These are phyloP conservation scores for Tremella yokohamensis DNA, from an alignment of 768 basidiomycete genomes.

Conservation along the genomic window DNA sequence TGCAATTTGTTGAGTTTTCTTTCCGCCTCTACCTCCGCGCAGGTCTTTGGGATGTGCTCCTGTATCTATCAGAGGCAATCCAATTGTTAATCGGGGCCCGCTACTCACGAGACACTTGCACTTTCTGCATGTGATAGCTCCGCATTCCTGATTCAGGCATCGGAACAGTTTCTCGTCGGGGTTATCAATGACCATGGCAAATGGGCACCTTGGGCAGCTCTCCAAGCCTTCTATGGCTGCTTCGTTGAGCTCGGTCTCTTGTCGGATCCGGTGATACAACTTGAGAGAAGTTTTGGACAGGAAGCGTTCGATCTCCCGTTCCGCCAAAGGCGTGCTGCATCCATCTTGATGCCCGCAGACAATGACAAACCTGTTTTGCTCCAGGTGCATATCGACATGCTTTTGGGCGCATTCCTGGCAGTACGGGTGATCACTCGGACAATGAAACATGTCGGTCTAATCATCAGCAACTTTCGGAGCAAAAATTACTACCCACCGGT, in stretches of 20 bases:
- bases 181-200: constrained; percentile 72
- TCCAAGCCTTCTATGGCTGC: constrained; percentile 77
- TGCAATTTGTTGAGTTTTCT: constrained; percentile 70
- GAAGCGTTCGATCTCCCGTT: constrained; percentile 66
- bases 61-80: constrained; percentile 8
- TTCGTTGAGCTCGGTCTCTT: constrained; percentile 71
- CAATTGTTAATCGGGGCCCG: neutral
- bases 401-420: constrained; percentile 67
- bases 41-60: constrained; percentile 52
- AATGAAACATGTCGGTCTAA: constrained; percentile 81
- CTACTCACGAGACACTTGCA: constrained; percentile 68
- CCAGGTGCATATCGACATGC: constrained; percentile 58
- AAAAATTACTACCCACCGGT: constrained; percentile 58
- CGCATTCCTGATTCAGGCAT: constrained; percentile 62
- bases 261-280: constrained; percentile 62
- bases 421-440: constrained; percentile 83
- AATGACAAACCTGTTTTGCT: constrained; percentile 62
- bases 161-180: constrained; percentile 62
- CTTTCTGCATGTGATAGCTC: constrained; percentile 68
- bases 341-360: constrained; percentile 79
- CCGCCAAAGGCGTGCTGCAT: constrained; percentile 65
- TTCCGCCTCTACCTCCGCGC: constrained; percentile 65
- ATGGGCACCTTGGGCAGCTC: constrained; percentile 89
- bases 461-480: neutral
- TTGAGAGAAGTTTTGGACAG: constrained; percentile 64